Base-by-base conservation (phyloP, 1,139 yeast species). In the Geotrichum reessii region DNA sequence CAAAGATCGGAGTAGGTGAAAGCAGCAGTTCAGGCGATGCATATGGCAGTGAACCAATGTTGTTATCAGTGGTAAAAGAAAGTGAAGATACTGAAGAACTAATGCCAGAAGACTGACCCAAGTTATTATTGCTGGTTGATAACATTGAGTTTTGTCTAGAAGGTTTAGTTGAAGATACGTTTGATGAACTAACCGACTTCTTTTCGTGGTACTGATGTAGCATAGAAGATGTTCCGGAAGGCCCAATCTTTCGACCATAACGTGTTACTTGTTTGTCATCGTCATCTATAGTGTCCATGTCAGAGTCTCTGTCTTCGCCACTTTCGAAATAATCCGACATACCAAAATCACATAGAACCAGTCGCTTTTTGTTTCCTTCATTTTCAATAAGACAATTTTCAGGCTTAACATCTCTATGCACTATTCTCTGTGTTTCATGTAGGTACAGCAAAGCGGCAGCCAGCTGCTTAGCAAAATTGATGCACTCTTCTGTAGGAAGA, bases 401-500 rank as follows among this genome's bases (percentile, higher is more conserved):
- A 55, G 91, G 76, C 71, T 92, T 92, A 50, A 92, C 75, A 72
- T 92, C 98, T 1, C 97, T 95, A 69, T 92, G 98, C 8, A 87
- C 92, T 40, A 89, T 79, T 17, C 64, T 62, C 4, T 85, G 86
- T 61, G 78, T 76, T 12, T 79, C 79, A 71, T 92, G 97, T 82
- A 92, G 78, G 69, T 87, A 89, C 49, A 73, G 66, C 47, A 92
- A 71, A 0, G 90, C 96, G 19, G 77, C 73, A 2, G 82, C 79
- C 2, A 89, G 77, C 65, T 87, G 91, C 42, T 70, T 66, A 0
- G 81, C 68, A 63, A 79, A 80, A n/a, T 65, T 65, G 31, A 65
- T 65, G 9, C 73, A 74, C 44, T 69, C 58, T 9, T 48, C 47
- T n/a, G 57, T 42, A 9, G 62, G 54, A 22, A 61, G 42, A 3